Conservation (phyloP, 2,329 filamentous ascomycete genomes). For the Akanthomyces dipterigenus region DNA sequence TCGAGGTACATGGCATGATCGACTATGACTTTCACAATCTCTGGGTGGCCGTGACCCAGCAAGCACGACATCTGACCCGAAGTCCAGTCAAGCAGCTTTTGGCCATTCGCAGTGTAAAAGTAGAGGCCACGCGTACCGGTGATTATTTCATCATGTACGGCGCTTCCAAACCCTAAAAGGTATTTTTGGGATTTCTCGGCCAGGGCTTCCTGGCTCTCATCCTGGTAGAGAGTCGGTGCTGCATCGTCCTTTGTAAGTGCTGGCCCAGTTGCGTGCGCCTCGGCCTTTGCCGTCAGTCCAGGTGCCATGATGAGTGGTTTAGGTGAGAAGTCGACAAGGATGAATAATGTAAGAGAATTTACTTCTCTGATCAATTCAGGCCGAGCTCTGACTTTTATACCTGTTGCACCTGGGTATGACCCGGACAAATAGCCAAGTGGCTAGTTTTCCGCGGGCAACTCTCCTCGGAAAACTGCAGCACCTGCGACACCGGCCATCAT, state of each 20-base stretch:
- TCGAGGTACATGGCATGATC: conserved; percentile 46
- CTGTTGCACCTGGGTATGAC: neutral
- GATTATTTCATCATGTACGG: conserved; percentile 30
- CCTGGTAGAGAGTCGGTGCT: conserved; percentile 18
- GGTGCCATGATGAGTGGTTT: conserved; percentile 18
- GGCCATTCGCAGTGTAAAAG: conserved; percentile 38
- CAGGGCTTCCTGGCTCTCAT: conserved; percentile 17
- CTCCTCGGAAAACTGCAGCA: conserved; percentile 5
- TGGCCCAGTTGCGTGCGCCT: neutral
- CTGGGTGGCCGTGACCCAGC: conserved; percentile 50
- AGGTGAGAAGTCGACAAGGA: neutral
- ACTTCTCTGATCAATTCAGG: too few species aligned
- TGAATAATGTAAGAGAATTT: neutral
- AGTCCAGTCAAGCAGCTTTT: conserved; percentile 50
- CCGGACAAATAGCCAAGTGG: neutral
- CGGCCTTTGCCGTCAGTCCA: neutral
- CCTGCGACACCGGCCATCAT: conserved; percentile 13
- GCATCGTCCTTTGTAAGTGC: conserved; percentile 9
- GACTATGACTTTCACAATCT: conserved; percentile 47
- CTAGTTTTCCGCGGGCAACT: conserved; percentile 13
- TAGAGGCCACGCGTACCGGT: conserved; percentile 35
- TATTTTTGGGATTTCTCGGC: conserved; percentile 18
- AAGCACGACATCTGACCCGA: conserved; percentile 56
- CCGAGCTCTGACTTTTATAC: too few species aligned
- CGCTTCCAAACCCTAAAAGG: conserved; percentile 21